Percentiles rank a stretch among this genome's conserved stretches.
phyloP scores from a whole-genome alignment of 1,284 basidiomycete species.

The Boletus calvinii region DNA sequence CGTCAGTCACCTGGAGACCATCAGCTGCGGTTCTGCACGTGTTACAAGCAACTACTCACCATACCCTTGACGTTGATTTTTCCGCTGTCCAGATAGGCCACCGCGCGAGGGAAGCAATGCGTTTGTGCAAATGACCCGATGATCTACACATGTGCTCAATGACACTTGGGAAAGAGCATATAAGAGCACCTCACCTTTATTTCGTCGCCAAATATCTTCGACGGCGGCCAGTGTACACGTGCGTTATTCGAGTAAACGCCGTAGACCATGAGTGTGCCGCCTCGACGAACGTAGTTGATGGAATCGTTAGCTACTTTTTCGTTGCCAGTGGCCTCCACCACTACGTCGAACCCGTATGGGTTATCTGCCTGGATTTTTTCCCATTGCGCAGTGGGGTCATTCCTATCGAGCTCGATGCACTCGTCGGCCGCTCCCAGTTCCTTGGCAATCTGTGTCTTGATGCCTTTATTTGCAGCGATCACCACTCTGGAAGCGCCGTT shows the following conservation, averaged over 20 bases:
- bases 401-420: slow-evolving; percentile 76
- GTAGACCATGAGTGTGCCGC: slow-evolving; percentile 69
- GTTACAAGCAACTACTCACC: slow-evolving; percentile 38
- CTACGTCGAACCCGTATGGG: slow-evolving; percentile 83
- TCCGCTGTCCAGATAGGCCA: slow-evolving; percentile 83
- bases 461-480: slow-evolving; percentile 78
- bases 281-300: slow-evolving; percentile 78
- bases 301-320: slow-evolving; percentile 74
- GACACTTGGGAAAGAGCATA: neutral
- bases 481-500: slow-evolving; percentile 76
- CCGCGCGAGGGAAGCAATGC: slow-evolving; percentile 84
- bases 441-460: slow-evolving; percentile 79
- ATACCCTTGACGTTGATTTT: slow-evolving; percentile 82
- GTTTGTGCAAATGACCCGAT: slow-evolving; percentile 86
- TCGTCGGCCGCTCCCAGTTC: slow-evolving; percentile 74
- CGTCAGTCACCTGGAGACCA: slow-evolving; percentile 43
- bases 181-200: slow-evolving; percentile 51
- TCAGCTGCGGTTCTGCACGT: neutral
- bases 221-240: slow-evolving; percentile 76
- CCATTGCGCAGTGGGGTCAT: slow-evolving; percentile 74
- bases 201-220: slow-evolving; percentile 82
- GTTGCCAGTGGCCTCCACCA: slow-evolving; percentile 82
- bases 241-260: slow-evolving; percentile 71
- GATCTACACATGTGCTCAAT: slow-evolving; percentile 52
- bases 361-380: slow-evolving; percentile 68